These are phyloP conservation scores for Flagelloscypha sp. DNA, from an alignment of 768 basidiomycete species.

Conservation along the genomic window DNA sequence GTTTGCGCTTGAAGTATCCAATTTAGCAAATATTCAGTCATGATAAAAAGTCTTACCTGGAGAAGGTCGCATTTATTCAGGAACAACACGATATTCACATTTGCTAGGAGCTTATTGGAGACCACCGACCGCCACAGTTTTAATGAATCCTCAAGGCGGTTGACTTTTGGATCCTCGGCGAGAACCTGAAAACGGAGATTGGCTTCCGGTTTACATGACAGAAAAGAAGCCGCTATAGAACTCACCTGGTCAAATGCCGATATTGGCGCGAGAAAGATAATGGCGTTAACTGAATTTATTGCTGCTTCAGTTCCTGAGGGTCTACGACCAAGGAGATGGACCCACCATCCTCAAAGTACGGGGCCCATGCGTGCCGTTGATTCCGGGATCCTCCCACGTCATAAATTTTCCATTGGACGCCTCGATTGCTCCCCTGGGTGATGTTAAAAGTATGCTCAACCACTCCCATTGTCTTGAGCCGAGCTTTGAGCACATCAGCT, in stretches of 20 bases:
- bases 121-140: slow-evolving; percentile 66
- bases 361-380: slow-evolving; percentile 82
- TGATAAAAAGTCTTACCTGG: slow-evolving; percentile 32
- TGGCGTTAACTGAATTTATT: slow-evolving; percentile 56
- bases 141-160: slow-evolving; percentile 75
- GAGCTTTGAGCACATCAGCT: slow-evolving; percentile 76
- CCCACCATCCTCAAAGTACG: slow-evolving; percentile 80
- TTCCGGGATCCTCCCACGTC: slow-evolving; percentile 79
- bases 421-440: slow-evolving; percentile 45
- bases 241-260: slow-evolving; percentile 80
- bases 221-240: slow-evolving; percentile 7
- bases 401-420: slow-evolving; percentile 73
- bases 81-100: slow-evolving; percentile 75
- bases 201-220: no score
- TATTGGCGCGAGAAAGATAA: slow-evolving; percentile 84
- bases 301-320: slow-evolving; percentile 2
- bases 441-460: slow-evolving; percentile 72
- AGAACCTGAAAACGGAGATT: slow-evolving; percentile 9
- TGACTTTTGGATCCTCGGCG: slow-evolving; percentile 58
- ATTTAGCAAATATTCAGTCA: slow-evolving; percentile 5
- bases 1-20: slow-evolving; percentile 44
- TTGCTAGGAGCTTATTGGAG: slow-evolving; percentile 62
- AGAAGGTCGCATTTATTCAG: slow-evolving; percentile 77
- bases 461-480: slow-evolving; percentile 76
- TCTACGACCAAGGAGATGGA: slow-evolving; percentile 9